These are phyloP conservation scores for Venturiaceae sp. DNA, from an alignment of 2,329 filamentous ascomycete genomes.

Conservation along the genomic window DNA sequence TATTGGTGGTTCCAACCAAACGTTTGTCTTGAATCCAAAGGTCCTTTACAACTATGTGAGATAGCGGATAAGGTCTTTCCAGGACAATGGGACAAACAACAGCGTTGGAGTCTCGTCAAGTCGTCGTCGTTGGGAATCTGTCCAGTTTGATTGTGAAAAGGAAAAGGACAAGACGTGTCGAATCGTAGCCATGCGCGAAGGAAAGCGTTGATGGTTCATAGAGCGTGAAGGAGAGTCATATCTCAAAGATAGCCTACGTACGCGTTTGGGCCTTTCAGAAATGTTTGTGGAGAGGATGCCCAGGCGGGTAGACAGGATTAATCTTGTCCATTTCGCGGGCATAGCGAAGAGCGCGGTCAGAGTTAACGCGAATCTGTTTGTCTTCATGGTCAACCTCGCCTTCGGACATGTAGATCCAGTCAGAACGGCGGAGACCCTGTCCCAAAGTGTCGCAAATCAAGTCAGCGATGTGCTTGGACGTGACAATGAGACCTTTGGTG, in stretches of 20 bases:
- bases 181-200: no score
- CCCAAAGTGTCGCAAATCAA: neutral
- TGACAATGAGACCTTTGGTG: neutral
- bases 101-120: neutral
- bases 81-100: neutral
- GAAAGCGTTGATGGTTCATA: no score
- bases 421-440: neutral
- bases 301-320: neutral
- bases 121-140: neutral
- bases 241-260: no score
- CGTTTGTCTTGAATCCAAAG: neutral
- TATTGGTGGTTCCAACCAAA: no score
- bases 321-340: neutral
- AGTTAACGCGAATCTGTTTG: neutral
- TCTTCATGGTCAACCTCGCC: conserved; percentile 1
- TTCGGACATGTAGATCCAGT: conserved; percentile 2
- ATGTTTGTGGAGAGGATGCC: neutral
- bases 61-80: neutral
- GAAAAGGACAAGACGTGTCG: no score
- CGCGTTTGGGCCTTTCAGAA: neutral
- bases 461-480: neutral
- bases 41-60: neutral
- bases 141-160: neutral
- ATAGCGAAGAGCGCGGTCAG: neutral
- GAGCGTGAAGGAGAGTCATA: neutral